A percentile compares a stretch with the other conserved stretches of the same genome.
These are phyloP conservation scores for Trichoderma brevicompactum DNA, from an alignment of 2,329 filamentous ascomycete genomes.

Conservation along the genomic window DNA sequence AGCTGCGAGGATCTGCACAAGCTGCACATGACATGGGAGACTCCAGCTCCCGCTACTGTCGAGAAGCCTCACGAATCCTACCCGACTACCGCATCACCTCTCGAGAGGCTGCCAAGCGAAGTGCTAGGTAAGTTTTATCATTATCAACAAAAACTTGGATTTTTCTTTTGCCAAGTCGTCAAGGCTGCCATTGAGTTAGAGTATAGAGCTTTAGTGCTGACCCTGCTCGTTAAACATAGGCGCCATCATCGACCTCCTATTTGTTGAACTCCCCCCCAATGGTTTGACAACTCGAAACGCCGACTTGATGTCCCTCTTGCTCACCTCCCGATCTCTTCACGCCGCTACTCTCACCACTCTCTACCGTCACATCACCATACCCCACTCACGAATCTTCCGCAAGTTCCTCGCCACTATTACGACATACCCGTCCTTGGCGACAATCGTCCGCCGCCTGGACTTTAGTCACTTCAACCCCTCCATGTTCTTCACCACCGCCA, in stretches of 20 bases:
- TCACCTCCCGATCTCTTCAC: constrained; percentile 77
- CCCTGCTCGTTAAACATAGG: constrained; percentile 48
- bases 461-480: constrained; percentile 86
- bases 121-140: constrained; percentile 63
- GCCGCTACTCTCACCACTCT: constrained; percentile 73
- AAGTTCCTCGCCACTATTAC: constrained; percentile 75
- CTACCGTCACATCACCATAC: constrained; percentile 79
- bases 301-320: constrained; percentile 74
- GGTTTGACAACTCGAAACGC: constrained; percentile 76
- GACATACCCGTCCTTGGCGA: constrained; percentile 69
- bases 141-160: neutral
- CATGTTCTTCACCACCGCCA: constrained; percentile 73
- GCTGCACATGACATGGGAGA: constrained; percentile 60
- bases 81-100: constrained; percentile 55
- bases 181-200: neutral
- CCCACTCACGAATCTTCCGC: constrained; percentile 80
- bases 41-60: constrained; percentile 41
- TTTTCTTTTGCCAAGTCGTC: neutral
- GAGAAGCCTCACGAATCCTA: constrained; percentile 40
- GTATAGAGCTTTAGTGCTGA: neutral
- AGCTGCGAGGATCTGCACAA: constrained; percentile 64
- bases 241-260: constrained; percentile 74
- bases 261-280: constrained; percentile 72
- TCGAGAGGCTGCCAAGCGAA: constrained; percentile 73
- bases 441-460: constrained; percentile 77